Evolutionary conservation across 768 basidiomycete genomes (phyloP), one percentile per base, ranked within the genome.

Genomic region (Lentinus brumalis): DNA sequence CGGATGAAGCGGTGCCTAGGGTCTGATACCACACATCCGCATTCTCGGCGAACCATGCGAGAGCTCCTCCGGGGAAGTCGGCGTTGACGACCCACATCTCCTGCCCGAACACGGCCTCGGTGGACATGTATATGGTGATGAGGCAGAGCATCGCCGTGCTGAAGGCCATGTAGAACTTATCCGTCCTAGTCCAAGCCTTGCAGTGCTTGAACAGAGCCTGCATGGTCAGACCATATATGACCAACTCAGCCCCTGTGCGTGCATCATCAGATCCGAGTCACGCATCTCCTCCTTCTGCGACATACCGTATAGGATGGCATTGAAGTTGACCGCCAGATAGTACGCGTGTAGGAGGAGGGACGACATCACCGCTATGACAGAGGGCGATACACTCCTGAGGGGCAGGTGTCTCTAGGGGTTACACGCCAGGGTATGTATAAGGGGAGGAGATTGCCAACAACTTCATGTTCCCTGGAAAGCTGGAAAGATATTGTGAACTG

Each of bases 61-160:
- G 65, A 3, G 71, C 69, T 0, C 79, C 79, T 1, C 75, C 78
- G 3, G 75, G 75, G 30, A 62, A 70, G 35, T 60, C 53, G 3
- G 60, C 53, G 15, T 76, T 45, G 10, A 62, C 64, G 16, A 80
- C 62, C 78, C 79, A 80, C 68, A 77, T 74, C 35, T 69, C 68
- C 46, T 76, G 66, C 1, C 73, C 73, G 38, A 77, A 73, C 16
- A 76, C 11, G 21, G 65, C 65, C 44, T 72, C 66, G 18, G 64
- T 66, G 47, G 67, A 64, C 39, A 74, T 59, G 57, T 69, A 77
- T 14, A 74, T 57, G 4, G 77, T 76, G 67, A 71, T 70, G 52
- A 77, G 60, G 31, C 73, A 7, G 9, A 77, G 41, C 66, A 76
- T 63, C 21, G 61, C 57, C 29, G 67, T 71, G 53, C 70, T 62